These are phyloP conservation scores for Pseudozyma thailandica DNA, from an alignment of 1,284 basidiomycete species.

Conservation along the genomic window DNA sequence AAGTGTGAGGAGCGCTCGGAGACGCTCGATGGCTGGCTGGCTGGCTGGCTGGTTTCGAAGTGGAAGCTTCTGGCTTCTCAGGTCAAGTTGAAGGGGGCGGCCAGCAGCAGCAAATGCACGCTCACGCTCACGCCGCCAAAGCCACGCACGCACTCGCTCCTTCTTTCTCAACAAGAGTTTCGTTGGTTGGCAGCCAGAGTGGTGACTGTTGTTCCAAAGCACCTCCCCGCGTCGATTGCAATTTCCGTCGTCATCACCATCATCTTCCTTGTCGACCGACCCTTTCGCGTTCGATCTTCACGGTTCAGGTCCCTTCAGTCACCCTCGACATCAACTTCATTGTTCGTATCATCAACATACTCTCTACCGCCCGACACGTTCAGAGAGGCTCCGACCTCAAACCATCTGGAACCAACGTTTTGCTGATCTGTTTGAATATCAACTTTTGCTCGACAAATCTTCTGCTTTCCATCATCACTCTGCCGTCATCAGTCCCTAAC, in stretches of 20 bases:
- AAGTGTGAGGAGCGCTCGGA: background rate
- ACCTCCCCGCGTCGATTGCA: constrained; percentile 29
- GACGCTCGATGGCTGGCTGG: too few relatives aligned
- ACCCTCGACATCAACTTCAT: background rate
- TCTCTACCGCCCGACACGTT: too few relatives aligned
- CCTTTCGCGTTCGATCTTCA: background rate
- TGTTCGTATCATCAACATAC: constrained; percentile 26
- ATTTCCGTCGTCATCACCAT: constrained; percentile 22
- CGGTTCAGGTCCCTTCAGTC: constrained; percentile 7
- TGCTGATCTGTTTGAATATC: constrained; percentile 18
- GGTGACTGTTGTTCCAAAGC: constrained; percentile 12
- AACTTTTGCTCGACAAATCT: background rate
- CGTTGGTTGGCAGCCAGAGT: constrained; percentile 2
- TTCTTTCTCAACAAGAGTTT: constrained; percentile 16
- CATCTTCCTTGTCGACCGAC: constrained; percentile 19
- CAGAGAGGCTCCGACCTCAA: too few relatives aligned
- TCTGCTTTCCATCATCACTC: too few relatives aligned
- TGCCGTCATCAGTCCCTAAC: constrained; percentile 5
- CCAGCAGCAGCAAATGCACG: constrained; percentile 8
- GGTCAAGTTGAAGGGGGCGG: constrained; percentile 4
- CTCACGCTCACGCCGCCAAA: constrained; percentile 2
- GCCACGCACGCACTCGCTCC: constrained; percentile 3
- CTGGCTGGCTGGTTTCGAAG: constrained; percentile 1
- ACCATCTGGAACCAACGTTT: constrained; percentile 5
- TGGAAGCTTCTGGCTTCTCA: constrained; percentile 7